Percentiles rank a stretch among this genome's conserved stretches.
Conservation (phyloP, 2,329 filamentous ascomycete species). For the Emmonsia crescens region DNA sequence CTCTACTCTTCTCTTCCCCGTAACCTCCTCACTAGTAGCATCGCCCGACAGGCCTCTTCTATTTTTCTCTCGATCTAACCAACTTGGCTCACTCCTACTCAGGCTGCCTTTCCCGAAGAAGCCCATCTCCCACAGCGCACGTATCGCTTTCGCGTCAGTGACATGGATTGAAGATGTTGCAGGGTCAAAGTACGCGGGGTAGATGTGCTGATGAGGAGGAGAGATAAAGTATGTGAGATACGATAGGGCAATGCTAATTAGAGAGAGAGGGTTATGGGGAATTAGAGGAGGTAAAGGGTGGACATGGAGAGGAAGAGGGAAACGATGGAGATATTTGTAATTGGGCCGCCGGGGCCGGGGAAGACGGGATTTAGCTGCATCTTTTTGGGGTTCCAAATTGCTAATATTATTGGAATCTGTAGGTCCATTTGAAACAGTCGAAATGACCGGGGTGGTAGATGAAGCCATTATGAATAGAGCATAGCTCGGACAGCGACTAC, state of each 20-base stretch:
- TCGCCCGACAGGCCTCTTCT: slow-evolving; percentile 52
- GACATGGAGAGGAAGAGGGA: slow-evolving; percentile 67
- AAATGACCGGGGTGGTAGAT: slow-evolving; percentile 11
- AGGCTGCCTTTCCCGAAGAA: slow-evolving; percentile 94
- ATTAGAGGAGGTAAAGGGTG: slow-evolving; percentile 81
- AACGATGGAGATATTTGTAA: slow-evolving; percentile 67
- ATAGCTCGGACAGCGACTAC: slow-evolving; percentile 7
- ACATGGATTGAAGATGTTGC: slow-evolving; percentile 77
- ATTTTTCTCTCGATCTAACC: slow-evolving; percentile 73
- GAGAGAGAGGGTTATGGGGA: slow-evolving; percentile 81
- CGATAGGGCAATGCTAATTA: slow-evolving; percentile 67
- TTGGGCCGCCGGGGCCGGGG: slow-evolving; percentile 37
- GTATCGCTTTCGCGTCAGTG: slow-evolving; percentile 61
- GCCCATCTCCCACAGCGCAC: slow-evolving; percentile 86
- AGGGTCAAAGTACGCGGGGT: slow-evolving; percentile 69
- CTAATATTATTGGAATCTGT: slow-evolving; percentile 11
- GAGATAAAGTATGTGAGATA: slow-evolving; percentile 63
- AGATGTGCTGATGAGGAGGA: slow-evolving; percentile 52
- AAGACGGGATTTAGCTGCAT: slow-evolving; percentile 15
- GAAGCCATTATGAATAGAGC: slow-evolving; percentile 22
- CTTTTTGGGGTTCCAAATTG: slow-evolving; percentile 8
- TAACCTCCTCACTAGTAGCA: slow-evolving; percentile 73
- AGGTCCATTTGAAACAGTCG: slow-evolving; percentile 12
- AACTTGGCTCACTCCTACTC: slow-evolving; percentile 89
- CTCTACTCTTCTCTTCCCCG: slow-evolving; percentile 64